Conservation (phyloP, 1,284 basidiomycete species). For the Agroathelia rolfsii region DNA sequence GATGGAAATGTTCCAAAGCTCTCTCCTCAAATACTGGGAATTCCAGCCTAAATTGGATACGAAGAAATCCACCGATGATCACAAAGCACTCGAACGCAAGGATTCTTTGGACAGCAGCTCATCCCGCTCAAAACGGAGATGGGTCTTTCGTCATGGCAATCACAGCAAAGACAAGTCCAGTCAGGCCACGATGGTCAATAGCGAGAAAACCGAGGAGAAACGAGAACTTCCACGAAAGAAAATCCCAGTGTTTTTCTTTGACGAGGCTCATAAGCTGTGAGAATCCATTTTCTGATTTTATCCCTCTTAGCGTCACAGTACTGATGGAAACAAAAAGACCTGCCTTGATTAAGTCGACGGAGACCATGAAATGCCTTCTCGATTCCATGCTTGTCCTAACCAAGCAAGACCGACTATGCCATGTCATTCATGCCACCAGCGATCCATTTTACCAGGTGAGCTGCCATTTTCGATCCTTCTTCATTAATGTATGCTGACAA, state of each 20-base stretch:
- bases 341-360: constrained; percentile 60
- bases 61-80: constrained; percentile 21
- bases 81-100: constrained; percentile 15
- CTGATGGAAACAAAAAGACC: constrained; percentile 31
- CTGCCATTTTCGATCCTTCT: too few species aligned
- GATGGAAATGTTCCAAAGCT: constrained; percentile 77
- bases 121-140: constrained; percentile 16
- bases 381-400: constrained; percentile 79
- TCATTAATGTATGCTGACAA: too few species aligned
- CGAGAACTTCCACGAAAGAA: constrained; percentile 41
- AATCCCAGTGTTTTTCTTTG: constrained; percentile 73
- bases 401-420: constrained; percentile 75
- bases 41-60: constrained; percentile 40
- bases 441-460: constrained; percentile 80
- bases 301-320: neutral
- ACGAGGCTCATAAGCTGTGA: constrained; percentile 75
- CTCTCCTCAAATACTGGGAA: constrained; percentile 62
- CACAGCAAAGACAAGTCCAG: too few species aligned
- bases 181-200: neutral
- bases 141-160: too few species aligned
- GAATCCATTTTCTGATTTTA: constrained; percentile 14
- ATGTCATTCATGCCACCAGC: constrained; percentile 75
- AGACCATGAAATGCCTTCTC: constrained; percentile 72
- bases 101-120: constrained; percentile 14
- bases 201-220: constrained; percentile 23